Conservation (phyloP, 306 rosid genomes). For the Senna siamea region DNA sequence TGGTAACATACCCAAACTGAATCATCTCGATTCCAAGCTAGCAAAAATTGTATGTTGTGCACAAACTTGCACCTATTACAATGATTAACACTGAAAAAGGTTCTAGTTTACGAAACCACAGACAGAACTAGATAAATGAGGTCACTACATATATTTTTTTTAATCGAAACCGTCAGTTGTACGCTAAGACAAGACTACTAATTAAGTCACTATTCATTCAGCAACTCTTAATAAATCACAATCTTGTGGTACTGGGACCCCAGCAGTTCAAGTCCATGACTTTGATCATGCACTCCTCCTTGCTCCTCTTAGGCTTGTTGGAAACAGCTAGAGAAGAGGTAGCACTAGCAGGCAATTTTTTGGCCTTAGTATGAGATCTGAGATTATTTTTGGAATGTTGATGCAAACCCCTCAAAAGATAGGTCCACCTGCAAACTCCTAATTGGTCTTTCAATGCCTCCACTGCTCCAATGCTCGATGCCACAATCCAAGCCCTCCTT, state of each 20-base stretch:
- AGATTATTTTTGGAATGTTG: slow-evolving; percentile 60
- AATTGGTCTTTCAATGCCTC: slow-evolving; percentile 78
- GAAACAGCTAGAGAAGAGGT: slow-evolving; percentile 50
- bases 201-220: too few species aligned
- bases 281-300: slow-evolving; percentile 46
- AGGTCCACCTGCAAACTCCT: slow-evolving; percentile 77
- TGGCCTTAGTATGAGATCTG: slow-evolving; percentile 49
- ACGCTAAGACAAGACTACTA: too few species aligned
- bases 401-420: slow-evolving; percentile 53
- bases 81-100: too few species aligned
- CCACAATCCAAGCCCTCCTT: slow-evolving; percentile 65
- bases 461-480: slow-evolving; percentile 74
- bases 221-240: slow-evolving; percentile 28
- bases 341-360: slow-evolving; percentile 41
- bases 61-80: too few species aligned
- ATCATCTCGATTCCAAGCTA: too few species aligned
- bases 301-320: slow-evolving; percentile 38
- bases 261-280: slow-evolving; percentile 67
- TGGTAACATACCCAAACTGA: too few species aligned
- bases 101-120: too few species aligned
- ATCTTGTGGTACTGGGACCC: slow-evolving; percentile 68
- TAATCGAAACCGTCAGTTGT: too few species aligned
- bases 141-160: too few species aligned
- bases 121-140: too few species aligned
- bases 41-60: too few species aligned